Base-by-base conservation (phyloP, 805 yeast genomes). In the Jamesozyma piceae region DNA sequence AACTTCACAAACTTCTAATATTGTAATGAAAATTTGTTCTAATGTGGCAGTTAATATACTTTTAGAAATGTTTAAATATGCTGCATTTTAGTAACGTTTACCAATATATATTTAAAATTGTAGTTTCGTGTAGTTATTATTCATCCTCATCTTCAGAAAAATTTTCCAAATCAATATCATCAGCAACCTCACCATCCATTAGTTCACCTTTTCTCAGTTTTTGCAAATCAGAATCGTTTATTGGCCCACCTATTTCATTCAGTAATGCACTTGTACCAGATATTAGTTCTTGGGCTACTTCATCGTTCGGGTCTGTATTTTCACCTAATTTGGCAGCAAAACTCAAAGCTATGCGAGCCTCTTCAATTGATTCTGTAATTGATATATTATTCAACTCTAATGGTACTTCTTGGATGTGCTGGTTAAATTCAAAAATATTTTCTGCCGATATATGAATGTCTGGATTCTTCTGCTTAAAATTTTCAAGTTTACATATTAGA, bases 161-260 rank as follows among this genome's bases (percentile, higher is more conserved):
- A 2, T 43, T 43, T 27, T 47, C 50, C 20, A 49, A 38, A 31
- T 56, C 60, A 27, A 53, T 22, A 8, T 51, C 49, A 19, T 55
- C 57, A 14, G 57, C 65, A 13, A 31, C 24, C 15, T 64, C 72
- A 22, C 60, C 71, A 33, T 64, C 68, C 5, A 64, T 69, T 31
- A 55, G 57, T 34, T 69, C 71, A 35, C 63, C 65, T 34, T 56
- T 63, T 53, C 47, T 60, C 47, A 50, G 53, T 51, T 43, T 50
- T 40, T 55, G 49, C 31, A 63, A 42, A 37, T 59, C 61, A 15
- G 48, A 37, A 62, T 64, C 76, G 60, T 64, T 74, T 20, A 69
- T 52, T 2, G 76, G 75, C 10, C 86, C 88, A 2, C 90, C 94
- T 31, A 83, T 60, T 44, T 71, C 75, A 3, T 60, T 49, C 43